Base-by-base conservation (phyloP, 2,329 filamentous ascomycete species). In the Xylaria sp. region DNA sequence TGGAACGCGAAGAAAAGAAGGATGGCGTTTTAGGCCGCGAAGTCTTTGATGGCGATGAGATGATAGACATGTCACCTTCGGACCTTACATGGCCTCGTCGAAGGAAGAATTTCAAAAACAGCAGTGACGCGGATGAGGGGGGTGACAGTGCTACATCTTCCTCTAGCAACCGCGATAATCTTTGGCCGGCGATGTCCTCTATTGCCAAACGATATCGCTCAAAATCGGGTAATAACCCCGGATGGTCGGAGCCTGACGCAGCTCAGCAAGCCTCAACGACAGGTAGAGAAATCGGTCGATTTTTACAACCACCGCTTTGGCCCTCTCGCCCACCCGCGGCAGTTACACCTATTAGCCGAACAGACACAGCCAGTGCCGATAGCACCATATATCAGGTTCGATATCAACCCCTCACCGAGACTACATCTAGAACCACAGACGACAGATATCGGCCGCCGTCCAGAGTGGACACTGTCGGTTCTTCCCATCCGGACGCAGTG, bases 31-130 rank as follows among this genome's bases (percentile, higher is more conserved):
- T 98, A 1, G 94, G 94, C 3, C 86, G 94, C 71, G 94, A 98
- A 77, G 90, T 98, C 0, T 97, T 97, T 76, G 94, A 98, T 74
- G 94, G 94, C 3, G 94, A 98, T 75, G 94, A 97, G 77, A 97
- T 96, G 91, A 84, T 97, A 44, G 92, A 95, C 59, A 81, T 85
- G 18, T 84, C 86, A 44, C 82, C 85, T 1, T 81, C 85, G 1
- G 85, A 88, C 47, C 83, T 83, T 29, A 78, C 81, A 12, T 87
- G 86, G 84, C 80, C 82, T 21, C 77, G 80, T 29, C 78, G 76
- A 54, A 74, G 76, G 58, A 78, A 75, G 57, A 73, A 68, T 37
- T 71, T 69, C 60, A 77, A 68, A 60, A 75, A 69, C 58, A 74
- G 72, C 3, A 74, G 79, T 23, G 74, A 76, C 6, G 77, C 76